Evolutionary conservation across 768 basidiomycete species (phyloP).

Genomic region (Amanita molliuscula): DNA sequence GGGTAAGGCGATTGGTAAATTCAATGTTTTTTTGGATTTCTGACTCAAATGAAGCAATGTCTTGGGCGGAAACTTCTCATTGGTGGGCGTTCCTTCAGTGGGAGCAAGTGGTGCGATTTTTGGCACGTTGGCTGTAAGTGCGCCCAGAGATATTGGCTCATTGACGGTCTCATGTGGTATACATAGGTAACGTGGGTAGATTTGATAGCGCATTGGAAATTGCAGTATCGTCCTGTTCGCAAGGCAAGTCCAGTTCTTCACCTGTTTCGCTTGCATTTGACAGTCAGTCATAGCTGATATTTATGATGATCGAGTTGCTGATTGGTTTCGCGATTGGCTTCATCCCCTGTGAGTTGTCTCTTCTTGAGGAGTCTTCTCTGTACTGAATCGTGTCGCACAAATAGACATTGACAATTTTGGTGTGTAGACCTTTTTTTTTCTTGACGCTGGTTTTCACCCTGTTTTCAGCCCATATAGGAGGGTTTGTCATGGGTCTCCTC

Average conservation of each 20-base stretch:
- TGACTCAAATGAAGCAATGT: conserved; percentile 43
- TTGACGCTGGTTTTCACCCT: conserved; percentile 1
- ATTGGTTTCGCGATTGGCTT: conserved; percentile 81
- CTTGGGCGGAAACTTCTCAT: conserved; percentile 86
- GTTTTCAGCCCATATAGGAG: conserved; percentile 69
- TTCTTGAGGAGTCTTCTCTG: neutral
- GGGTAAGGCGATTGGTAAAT: conserved; percentile 36
- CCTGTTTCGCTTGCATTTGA: neutral
- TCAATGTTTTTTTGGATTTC: neutral
- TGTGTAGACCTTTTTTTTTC: conserved; percentile 18
- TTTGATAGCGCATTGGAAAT: conserved; percentile 85
- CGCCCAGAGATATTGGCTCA: neutral
- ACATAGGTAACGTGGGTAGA: conserved; percentile 74
- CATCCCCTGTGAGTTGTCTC: conserved; percentile 53
- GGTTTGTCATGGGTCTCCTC: conserved; percentile 77
- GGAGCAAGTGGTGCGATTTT: conserved; percentile 94
- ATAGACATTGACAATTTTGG: conserved; percentile 87
- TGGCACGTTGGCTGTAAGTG: conserved; percentile 65
- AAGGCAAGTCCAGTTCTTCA: conserved; percentile 38
- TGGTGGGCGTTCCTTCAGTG: conserved; percentile 80
- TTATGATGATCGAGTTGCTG: conserved; percentile 79
- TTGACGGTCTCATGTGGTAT: neutral
- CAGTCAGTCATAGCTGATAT: conserved; percentile 47
- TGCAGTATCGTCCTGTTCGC: conserved; percentile 71
- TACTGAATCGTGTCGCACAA: neutral